A percentile compares a stretch with the other conserved stretches of the same genome.
Evolutionary conservation across 345 rosid species (phyloP).

Genomic region (Salix koriyanagi): DNA sequence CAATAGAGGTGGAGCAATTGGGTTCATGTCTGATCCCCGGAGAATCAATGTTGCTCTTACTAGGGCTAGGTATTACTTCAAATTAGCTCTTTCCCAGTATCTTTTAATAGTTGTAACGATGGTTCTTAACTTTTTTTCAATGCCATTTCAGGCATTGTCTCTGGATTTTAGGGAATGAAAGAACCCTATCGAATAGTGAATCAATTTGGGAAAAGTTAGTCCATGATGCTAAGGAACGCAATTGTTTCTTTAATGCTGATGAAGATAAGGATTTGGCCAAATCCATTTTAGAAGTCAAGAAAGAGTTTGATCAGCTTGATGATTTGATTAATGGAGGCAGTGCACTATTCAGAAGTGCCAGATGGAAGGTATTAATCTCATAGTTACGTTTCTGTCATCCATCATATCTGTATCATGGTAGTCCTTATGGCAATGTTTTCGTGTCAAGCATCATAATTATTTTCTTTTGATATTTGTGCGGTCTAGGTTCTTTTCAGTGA

Average conservation of each 20-base stretch:
- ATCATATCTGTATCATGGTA: neutral
- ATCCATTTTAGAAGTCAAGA: slow-evolving; percentile 31
- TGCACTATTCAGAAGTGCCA: slow-evolving; percentile 30
- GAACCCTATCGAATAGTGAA: slow-evolving; percentile 27
- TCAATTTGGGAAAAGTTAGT: slow-evolving; percentile 38
- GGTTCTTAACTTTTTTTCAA: neutral
- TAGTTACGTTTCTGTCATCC: neutral
- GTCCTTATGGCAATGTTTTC: neutral
- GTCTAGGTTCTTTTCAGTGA: slow-evolving; percentile 51
- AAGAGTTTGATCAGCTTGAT: slow-evolving; percentile 37
- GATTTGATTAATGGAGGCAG: slow-evolving; percentile 35
- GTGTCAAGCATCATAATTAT: neutral
- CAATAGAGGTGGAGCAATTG: slow-evolving; percentile 6
- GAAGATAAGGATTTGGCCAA: slow-evolving; percentile 38
- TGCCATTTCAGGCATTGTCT: slow-evolving; percentile 37
- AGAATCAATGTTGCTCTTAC: slow-evolving; percentile 20
- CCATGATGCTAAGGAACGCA: slow-evolving; percentile 37
- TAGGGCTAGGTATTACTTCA: slow-evolving; percentile 8
- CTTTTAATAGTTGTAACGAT: neutral
- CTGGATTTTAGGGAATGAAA: slow-evolving; percentile 51
- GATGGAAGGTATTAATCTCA: slow-evolving; percentile 45
- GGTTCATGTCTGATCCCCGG: slow-evolving; percentile 12
- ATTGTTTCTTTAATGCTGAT: slow-evolving; percentile 40
- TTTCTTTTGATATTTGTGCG: neutral
- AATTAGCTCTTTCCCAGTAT: no score